Conservation (phyloP, 805 yeast genomes). For the Zygosaccharomyces pseudorouxii region DNA sequence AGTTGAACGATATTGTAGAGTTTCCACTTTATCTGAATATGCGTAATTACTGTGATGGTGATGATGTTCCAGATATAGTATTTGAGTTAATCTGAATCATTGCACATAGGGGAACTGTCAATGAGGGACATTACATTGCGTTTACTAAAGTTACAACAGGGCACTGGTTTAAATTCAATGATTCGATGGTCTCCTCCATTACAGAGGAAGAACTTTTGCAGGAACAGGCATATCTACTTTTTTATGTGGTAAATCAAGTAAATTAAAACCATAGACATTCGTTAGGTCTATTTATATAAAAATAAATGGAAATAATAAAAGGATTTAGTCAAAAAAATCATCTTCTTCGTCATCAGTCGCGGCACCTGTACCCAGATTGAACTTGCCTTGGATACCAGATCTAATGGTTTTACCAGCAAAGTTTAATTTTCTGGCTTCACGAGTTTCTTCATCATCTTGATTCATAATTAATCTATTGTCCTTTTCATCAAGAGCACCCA, state of each 20-base stretch:
- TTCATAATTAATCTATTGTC: slow-evolving; percentile 66
- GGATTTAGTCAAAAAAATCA: slow-evolving; percentile 45
- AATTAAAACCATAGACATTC: slow-evolving; percentile 13
- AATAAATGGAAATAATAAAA: neutral
- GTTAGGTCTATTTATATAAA: slow-evolving; percentile 7
- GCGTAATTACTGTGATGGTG: slow-evolving; percentile 46
- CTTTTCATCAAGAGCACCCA: slow-evolving; percentile 57
- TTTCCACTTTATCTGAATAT: slow-evolving; percentile 73
- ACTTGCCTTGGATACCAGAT: slow-evolving; percentile 32
- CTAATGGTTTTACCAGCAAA: slow-evolving; percentile 57
- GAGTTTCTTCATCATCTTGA: slow-evolving; percentile 53
- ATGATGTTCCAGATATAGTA: slow-evolving; percentile 38
- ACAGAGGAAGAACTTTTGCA: slow-evolving; percentile 59
- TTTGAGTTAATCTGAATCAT: slow-evolving; percentile 86
- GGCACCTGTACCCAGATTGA: slow-evolving; percentile 34
- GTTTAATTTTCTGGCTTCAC: slow-evolving; percentile 49
- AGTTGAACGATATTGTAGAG: slow-evolving; percentile 68
- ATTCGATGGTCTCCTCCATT: slow-evolving; percentile 69
- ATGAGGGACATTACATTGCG: slow-evolving; percentile 92
- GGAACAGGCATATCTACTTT: slow-evolving; percentile 76
- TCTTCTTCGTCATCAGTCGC: slow-evolving; percentile 41
- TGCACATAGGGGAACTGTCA: slow-evolving; percentile 86
- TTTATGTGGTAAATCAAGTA: slow-evolving; percentile 47
- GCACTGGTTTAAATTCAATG: slow-evolving; percentile 90
- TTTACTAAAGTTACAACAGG: slow-evolving; percentile 67